A percentile compares a stretch with the other conserved stretches of the same genome.
phyloP scores from a whole-genome alignment of 2,329 filamentous ascomycete species.

The Pezicula carpinea region DNA sequence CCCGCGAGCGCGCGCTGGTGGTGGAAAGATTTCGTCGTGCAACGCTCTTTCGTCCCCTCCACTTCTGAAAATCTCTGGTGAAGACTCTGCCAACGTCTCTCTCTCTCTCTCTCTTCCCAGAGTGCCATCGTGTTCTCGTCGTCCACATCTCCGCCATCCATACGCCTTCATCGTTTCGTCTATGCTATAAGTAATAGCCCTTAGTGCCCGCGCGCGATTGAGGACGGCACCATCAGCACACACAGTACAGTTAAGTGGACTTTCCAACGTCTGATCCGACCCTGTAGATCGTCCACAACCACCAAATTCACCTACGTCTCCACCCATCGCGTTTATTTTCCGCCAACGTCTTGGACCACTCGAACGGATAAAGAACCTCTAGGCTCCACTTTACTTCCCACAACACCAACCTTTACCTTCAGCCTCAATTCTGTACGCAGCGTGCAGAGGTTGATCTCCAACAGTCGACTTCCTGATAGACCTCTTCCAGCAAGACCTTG shows the following conservation, averaged over 20 bases:
- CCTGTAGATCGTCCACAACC: constrained; percentile 17
- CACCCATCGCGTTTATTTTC: constrained; percentile 22
- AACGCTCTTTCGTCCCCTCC: not conserved
- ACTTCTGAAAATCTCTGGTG: not conserved
- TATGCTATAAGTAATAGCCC: too few relatives aligned
- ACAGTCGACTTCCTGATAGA: not conserved
- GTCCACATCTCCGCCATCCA: too few relatives aligned
- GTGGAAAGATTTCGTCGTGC: too few relatives aligned
- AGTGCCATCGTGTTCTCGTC: too few relatives aligned
- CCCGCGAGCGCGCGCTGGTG: too few relatives aligned
- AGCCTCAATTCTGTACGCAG: constrained; percentile 14
- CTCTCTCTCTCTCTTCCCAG: not conserved
- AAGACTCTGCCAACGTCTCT: not conserved
- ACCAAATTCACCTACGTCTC: constrained; percentile 10
- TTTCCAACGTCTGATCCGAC: constrained; percentile 1
- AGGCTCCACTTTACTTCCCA: constrained; percentile 20
- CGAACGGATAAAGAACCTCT: constrained; percentile 18
- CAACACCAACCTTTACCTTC: constrained; percentile 12
- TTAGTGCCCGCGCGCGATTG: too few relatives aligned
- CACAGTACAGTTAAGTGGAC: too few relatives aligned
- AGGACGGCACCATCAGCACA: too few relatives aligned
- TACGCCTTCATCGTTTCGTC: too few relatives aligned
- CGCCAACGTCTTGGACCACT: constrained; percentile 12
- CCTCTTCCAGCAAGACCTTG: not conserved
- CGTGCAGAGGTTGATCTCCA: too few relatives aligned